phyloP scores from a whole-genome alignment of 1,284 basidiomycete species.

The Coniferiporia sulphurascens region DNA sequence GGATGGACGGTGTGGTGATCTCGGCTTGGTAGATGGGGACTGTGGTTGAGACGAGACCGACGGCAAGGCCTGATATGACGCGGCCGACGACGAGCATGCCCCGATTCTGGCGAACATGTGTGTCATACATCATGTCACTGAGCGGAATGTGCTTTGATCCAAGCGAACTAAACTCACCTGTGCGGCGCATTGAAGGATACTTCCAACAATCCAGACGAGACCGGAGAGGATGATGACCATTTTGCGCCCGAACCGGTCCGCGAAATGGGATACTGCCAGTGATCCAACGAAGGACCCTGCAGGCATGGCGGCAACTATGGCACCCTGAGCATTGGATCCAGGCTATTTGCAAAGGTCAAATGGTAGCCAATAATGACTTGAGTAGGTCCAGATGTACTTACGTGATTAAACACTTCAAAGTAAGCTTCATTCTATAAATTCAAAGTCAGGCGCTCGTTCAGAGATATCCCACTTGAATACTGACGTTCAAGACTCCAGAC shows the following conservation, averaged over 20 bases:
- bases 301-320: conserved; percentile 75
- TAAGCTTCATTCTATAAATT: conserved; percentile 50
- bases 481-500: conserved; percentile 68
- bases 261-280: conserved; percentile 54
- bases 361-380: not conserved
- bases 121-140: not conserved
- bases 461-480: not conserved
- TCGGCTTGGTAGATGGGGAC: conserved; percentile 74
- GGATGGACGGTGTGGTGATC: conserved; percentile 62
- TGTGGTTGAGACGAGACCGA: conserved; percentile 53
- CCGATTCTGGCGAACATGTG: conserved; percentile 40
- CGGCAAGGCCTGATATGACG: conserved; percentile 55
- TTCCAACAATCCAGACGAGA: conserved; percentile 68
- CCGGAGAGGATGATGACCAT: conserved; percentile 59
- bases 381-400: conserved; percentile 25
- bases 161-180: conserved; percentile 31
- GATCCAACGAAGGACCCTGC: conserved; percentile 61
- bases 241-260: conserved; percentile 63
- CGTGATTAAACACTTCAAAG: conserved; percentile 42
- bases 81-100: conserved; percentile 69
- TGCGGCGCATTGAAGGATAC: conserved; percentile 60
- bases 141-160: conserved; percentile 1
- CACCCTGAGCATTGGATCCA: conserved; percentile 55
- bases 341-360: conserved; percentile 33
- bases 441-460: not conserved